phyloP scores from a whole-genome alignment of 1,284 basidiomycete species.

The Naganishia cerealis region DNA sequence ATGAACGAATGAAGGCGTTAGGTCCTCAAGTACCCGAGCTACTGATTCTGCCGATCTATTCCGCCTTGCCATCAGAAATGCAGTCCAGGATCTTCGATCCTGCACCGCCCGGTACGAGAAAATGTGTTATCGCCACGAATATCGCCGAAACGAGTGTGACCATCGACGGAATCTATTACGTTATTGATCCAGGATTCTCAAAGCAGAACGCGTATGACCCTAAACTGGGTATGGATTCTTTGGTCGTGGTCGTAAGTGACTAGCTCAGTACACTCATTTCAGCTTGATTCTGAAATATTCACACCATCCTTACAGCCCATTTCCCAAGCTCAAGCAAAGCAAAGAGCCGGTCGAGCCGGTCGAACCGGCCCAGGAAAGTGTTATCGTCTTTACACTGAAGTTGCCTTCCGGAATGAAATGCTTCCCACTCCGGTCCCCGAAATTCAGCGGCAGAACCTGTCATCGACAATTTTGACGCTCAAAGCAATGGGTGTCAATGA shows the following conservation, averaged over 20 bases:
- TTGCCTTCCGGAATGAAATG: conserved; percentile 98
- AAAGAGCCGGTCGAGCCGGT: conserved; percentile 91
- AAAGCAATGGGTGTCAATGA: conserved; percentile 99
- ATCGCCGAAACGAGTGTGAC: conserved; percentile 98
- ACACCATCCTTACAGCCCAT: conserved; percentile 65
- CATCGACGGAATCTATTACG: conserved; percentile 98
- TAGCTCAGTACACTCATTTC: background rate
- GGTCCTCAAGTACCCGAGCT: conserved; percentile 96
- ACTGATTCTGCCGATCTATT: conserved; percentile 95
- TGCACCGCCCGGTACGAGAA: conserved; percentile 90
- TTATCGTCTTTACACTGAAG: conserved; percentile 96
- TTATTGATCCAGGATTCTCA: conserved; percentile 96
- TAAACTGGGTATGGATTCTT: conserved; percentile 93
- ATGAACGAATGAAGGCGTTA: conserved; percentile 95
- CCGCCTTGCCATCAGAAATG: conserved; percentile 93
- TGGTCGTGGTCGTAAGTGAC: conserved; percentile 77
- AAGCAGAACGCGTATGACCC: conserved; percentile 99
- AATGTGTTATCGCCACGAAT: conserved; percentile 97
- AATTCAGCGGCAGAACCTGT: conserved; percentile 92
- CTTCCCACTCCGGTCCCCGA: conserved; percentile 95
- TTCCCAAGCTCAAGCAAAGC: conserved; percentile 94
- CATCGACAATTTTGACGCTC: conserved; percentile 87
- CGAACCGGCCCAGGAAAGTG: conserved; percentile 98
- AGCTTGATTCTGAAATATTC: background rate
- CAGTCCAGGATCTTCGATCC: conserved; percentile 97